Evolutionary conservation across 345 rosid genomes (phyloP).

Genomic region (Luvunga scandens): DNA sequence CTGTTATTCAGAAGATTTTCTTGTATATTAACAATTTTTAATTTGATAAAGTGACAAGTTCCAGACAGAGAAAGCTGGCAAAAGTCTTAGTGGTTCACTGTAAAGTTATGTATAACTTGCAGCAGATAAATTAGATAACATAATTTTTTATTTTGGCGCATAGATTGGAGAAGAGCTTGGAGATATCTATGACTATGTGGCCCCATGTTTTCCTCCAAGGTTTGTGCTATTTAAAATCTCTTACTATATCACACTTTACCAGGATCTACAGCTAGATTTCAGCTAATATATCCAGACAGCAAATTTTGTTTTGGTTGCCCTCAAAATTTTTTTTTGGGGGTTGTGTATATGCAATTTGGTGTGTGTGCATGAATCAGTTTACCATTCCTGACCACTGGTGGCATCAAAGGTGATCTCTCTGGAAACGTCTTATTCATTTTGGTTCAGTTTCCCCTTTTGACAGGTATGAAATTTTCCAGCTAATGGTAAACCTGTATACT

Average conservation of each 20-base stretch:
- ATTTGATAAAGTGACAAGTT: not conserved
- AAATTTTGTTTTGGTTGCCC: slow-evolving; percentile 7
- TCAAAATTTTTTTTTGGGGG: not conserved
- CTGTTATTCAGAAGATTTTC: not conserved
- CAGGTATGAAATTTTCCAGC: slow-evolving; percentile 99
- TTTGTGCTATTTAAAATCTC: slow-evolving; percentile 13
- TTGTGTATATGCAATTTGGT: not conserved
- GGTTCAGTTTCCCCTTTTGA: slow-evolving; percentile 26
- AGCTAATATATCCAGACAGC: not conserved
- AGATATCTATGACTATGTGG: slow-evolving; percentile 96
- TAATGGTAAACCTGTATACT: slow-evolving; percentile 95
- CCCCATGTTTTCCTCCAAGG: slow-evolving; percentile 99
- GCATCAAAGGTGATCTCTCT: not conserved
- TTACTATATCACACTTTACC: not conserved
- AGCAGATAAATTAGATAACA: not conserved
- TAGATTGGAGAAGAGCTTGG: slow-evolving; percentile 99
- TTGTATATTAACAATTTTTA: not conserved
- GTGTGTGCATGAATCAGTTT: not conserved
- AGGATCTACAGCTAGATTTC: not conserved
- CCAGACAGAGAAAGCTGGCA: not conserved
- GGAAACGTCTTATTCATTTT: slow-evolving; percentile 6
- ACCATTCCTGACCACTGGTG: not conserved
- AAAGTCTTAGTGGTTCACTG: not conserved
- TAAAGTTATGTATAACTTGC: not conserved
- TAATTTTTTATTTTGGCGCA: slow-evolving; percentile 19